Base-by-base conservation (phyloP, 2,329 filamentous ascomycete species). In the Rhynchosporium secalis region DNA sequence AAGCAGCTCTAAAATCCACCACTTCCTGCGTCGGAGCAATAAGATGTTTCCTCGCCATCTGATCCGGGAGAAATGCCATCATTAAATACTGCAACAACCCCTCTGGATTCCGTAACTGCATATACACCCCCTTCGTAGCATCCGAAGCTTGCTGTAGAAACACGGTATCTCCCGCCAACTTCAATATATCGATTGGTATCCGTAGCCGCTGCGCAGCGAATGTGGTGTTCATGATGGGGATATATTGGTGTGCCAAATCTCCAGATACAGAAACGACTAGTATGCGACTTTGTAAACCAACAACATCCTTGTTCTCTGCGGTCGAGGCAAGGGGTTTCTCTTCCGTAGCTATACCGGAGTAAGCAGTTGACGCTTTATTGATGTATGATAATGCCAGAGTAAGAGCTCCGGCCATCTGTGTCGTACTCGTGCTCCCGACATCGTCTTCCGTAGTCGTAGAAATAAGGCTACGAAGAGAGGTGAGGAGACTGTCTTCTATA, bases 181-280 rank as follows among this genome's bases (percentile, higher is more conserved):
- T 90, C 64, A 96, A 84, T 40, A 96, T 94, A 75, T 99, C 95
- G 71, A 99, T 92, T 29, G 93, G 91, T 66, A 99, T 92, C 70
- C 86, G 86, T 60, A 92, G 84, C 67, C 94, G 88, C 72, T 96
- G 91, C 63, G 94, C 95, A 2, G 95, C 95, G 76, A 99, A 99
- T 65, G 98, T 96, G 71, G 89, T 86, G 78, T 99, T 99, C 95
- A 99, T 99, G 69, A 96, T 95, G 0, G 94, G 90, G 61, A 99
- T 99, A 78, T 99, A 99, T 76, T 98, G 87, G 65, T 85, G 90
- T 4, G 92, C 87, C 0, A 96, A 85, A 71, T 94, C 90, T 47
- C 83, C 92, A 52, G 91, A 96, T 4, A 97, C 92, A 54, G 91
- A 96, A 59, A 99, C 76, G 66, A 98, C 87, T 60, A 99, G 83